These are phyloP conservation scores for Calonectria montana DNA, from an alignment of 2,329 filamentous ascomycete species.

Conservation along the genomic window DNA sequence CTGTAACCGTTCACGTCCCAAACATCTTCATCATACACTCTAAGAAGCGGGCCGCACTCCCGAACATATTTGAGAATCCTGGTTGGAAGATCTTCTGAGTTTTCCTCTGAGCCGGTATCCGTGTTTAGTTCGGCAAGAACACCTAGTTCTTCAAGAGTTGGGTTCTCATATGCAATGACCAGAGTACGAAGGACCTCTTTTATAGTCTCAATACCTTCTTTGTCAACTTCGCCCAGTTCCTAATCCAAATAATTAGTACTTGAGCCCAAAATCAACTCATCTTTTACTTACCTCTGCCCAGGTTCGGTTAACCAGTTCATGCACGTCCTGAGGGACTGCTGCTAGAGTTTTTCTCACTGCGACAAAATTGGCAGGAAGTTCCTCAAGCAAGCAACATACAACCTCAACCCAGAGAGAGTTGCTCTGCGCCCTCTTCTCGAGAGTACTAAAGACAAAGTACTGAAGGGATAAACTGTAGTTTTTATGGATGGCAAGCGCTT, in stretches of 20 bases:
- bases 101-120: background rate
- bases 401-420: slow-evolving; percentile 20
- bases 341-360: slow-evolving; percentile 11
- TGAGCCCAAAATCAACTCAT: background rate
- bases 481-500: slow-evolving; percentile 5
- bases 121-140: slow-evolving; percentile 19
- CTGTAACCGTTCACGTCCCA: slow-evolving; percentile 12
- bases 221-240: slow-evolving; percentile 17
- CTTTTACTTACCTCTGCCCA: slow-evolving; percentile 19
- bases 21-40: slow-evolving; percentile 15
- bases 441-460: slow-evolving; percentile 17
- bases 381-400: slow-evolving; percentile 10
- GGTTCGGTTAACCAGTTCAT: slow-evolving; percentile 9
- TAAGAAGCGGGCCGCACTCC: slow-evolving; percentile 20
- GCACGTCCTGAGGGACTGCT: slow-evolving; percentile 18
- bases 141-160: slow-evolving; percentile 19
- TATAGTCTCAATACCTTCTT: slow-evolving; percentile 13
- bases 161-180: slow-evolving; percentile 21
- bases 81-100: slow-evolving; percentile 2
- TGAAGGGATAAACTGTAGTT: slow-evolving; percentile 13
- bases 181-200: slow-evolving; percentile 29
- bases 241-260: background rate
- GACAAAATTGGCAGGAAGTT: slow-evolving; percentile 14
- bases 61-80: slow-evolving; percentile 20
- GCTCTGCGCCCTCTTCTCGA: slow-evolving; percentile 20